A percentile compares a stretch with the other conserved stretches of the same genome.
Conservation (phyloP, 2,329 filamentous ascomycete genomes). For the Apiospora aurea region DNA sequence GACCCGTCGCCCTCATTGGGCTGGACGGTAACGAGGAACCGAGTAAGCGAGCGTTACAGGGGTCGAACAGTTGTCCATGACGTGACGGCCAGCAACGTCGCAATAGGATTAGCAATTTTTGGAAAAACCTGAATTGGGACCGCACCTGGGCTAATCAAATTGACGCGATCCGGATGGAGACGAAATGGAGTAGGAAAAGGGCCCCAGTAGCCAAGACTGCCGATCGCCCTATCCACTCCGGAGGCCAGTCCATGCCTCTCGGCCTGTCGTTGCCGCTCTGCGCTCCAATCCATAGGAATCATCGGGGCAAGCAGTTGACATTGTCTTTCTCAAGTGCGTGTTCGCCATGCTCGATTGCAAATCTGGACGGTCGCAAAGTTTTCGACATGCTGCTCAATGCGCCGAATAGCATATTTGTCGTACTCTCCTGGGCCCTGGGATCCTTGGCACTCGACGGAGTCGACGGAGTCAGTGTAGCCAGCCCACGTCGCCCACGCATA, state of each 20-base stretch:
- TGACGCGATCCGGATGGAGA: background rate
- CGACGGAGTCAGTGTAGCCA: conserved; percentile 21
- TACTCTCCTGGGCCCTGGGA: conserved; percentile 26
- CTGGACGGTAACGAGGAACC: background rate
- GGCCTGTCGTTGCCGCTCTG: conserved; percentile 29
- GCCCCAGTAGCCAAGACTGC: conserved; percentile 1
- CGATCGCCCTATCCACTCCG: conserved; percentile 6
- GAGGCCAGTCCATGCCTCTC: background rate
- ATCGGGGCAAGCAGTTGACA: background rate
- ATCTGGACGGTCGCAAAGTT: background rate
- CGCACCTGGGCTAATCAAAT: conserved; percentile 3
- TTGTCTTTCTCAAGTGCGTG: conserved; percentile 13
- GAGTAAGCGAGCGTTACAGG: conserved; percentile 10
- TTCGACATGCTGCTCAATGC: conserved; percentile 16
- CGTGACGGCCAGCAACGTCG: background rate
- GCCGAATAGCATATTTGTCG: conserved; percentile 10
- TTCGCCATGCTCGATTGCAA: conserved; percentile 13
- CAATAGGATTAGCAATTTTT: background rate
- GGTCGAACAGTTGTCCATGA: conserved; percentile 9
- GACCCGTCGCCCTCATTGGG: background rate
- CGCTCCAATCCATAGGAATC: background rate
- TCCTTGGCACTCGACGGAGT: conserved; percentile 27
- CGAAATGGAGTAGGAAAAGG: conserved; percentile 8
- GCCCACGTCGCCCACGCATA: background rate
- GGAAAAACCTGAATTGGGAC: conserved; percentile 21